Base-by-base conservation (phyloP, 164 flowering plant species). In the Sedum album region DNA sequence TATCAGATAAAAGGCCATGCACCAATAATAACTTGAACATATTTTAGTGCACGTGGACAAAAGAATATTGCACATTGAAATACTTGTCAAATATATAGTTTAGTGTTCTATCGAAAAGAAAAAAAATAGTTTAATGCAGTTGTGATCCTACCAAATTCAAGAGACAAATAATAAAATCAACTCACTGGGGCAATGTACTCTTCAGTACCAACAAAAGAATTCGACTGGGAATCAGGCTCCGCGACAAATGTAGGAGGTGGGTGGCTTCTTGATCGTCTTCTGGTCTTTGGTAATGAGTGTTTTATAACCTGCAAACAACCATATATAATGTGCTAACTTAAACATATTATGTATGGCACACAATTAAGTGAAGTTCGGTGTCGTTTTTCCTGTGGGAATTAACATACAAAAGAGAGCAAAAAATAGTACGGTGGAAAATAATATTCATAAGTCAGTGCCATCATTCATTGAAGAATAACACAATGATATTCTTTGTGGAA, bases 171-270 rank as follows among this genome's bases (percentile, higher is more conserved):
- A 51, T 66, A 53, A 66, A 69, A 46, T 26, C 65, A 73, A 64
- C 86, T 69, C 87, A 94, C 98, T 73, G 98, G 98, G 78, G 98
- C 93, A 82, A 94, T 94, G 73, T 94, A 94, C 76, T 94, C 98
- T 83, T 94, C 98, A 23, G 98, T 94, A 65, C 98, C 98, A 68
- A 94, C 98, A 80, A 94, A 94, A 31, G 98, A 94, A 82, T 94
- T 91, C 65, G 98, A 91, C 31, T 86, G 93, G 38, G 90, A 73
- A 53, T 65, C 68, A 33, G 98, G 98, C 72, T 91, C 97, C 70
- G 98, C 96, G 71, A 91, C 82, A 82, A 94, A 89, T 30, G 74
- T 77, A 69, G 96, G 98, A 42, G 85, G 95, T 14, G 85, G 88
- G 73, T 74, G 87, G 73, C 73, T 85, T 69, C 79, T 81, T 2